phyloP scores from a whole-genome alignment of 176 grass and related monocot genomes.

The Dactylis glomerata region DNA sequence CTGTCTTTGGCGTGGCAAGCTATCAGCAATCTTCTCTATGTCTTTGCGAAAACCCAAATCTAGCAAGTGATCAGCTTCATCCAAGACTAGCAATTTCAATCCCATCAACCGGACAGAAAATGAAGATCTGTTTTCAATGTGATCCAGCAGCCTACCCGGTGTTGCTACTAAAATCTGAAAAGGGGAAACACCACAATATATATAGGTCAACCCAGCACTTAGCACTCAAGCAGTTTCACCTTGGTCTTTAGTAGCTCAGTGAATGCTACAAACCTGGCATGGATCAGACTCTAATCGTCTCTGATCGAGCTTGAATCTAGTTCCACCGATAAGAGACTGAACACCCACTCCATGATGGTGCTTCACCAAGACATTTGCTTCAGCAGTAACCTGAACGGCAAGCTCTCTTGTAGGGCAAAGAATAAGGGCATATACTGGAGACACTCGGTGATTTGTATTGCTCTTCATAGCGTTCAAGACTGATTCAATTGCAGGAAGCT shows the following conservation, averaged over 20 bases:
- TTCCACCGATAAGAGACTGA: slow-evolving; percentile 89
- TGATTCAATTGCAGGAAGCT: slow-evolving; percentile 99
- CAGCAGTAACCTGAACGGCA: slow-evolving; percentile 88
- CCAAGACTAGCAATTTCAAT: slow-evolving; percentile 92
- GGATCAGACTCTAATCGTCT: slow-evolving; percentile 79
- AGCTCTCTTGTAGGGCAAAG: slow-evolving; percentile 91
- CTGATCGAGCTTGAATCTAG: slow-evolving; percentile 87
- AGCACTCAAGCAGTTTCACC: slow-evolving; percentile 17
- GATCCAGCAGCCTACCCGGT: slow-evolving; percentile 87
- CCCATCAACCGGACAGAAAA: slow-evolving; percentile 94
- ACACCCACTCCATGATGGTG: slow-evolving; percentile 82
- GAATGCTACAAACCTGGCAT: slow-evolving; percentile 68
- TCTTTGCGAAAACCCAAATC: slow-evolving; percentile 93
- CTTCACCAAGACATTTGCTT: slow-evolving; percentile 79
- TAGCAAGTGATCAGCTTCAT: slow-evolving; percentile 98
- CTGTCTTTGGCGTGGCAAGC: slow-evolving; percentile 86
- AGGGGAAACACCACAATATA: slow-evolving; percentile 1
- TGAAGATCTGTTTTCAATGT: slow-evolving; percentile 91
- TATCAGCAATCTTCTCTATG: slow-evolving; percentile 95
- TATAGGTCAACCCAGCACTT: slow-evolving; percentile 21
- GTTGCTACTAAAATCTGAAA: slow-evolving; percentile 92
- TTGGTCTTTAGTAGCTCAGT: slow-evolving; percentile 8
- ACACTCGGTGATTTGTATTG: slow-evolving; percentile 58
- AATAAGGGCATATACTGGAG: slow-evolving; percentile 77
- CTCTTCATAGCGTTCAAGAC: slow-evolving; percentile 64